These are phyloP conservation scores for Camptophora hylomeconis DNA, from an alignment of 2,329 filamentous ascomycete genomes.

Conservation along the genomic window DNA sequence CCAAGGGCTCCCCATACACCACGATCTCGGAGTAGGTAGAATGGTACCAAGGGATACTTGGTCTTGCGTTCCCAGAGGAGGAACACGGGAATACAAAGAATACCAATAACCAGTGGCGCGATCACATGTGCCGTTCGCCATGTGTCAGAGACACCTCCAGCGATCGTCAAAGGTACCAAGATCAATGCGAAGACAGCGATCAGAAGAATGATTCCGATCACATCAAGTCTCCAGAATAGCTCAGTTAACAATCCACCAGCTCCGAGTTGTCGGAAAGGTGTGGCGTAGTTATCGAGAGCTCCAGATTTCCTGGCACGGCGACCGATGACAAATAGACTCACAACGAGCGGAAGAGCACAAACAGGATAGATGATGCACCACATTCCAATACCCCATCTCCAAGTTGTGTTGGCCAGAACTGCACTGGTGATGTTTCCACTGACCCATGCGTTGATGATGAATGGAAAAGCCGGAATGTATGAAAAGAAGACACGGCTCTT, in stretches of 20 bases:
- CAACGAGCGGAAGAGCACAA: slow-evolving; percentile 41
- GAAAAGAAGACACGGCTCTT: slow-evolving; percentile 51
- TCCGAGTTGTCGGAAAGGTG: slow-evolving; percentile 32
- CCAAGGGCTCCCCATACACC: slow-evolving; percentile 51
- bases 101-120: slow-evolving; percentile 37
- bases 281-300: slow-evolving; percentile 31
- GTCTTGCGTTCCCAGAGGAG: slow-evolving; percentile 41
- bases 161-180: slow-evolving; percentile 45
- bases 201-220: slow-evolving; percentile 40
- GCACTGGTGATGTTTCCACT: slow-evolving; percentile 43
- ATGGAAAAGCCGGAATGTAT: slow-evolving; percentile 48
- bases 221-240: slow-evolving; percentile 46
- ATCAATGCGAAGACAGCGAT: slow-evolving; percentile 40
- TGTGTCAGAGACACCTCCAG: slow-evolving; percentile 33
- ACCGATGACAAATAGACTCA: slow-evolving; percentile 37
- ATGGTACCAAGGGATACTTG: slow-evolving; percentile 43
- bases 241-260: slow-evolving; percentile 23
- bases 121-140: slow-evolving; percentile 42
- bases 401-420: slow-evolving; percentile 38
- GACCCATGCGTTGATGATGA: slow-evolving; percentile 51
- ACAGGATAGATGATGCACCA: slow-evolving; percentile 49
- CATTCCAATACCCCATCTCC: slow-evolving; percentile 54
- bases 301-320: slow-evolving; percentile 41
- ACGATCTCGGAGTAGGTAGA: slow-evolving; percentile 49
- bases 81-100: slow-evolving; percentile 37